phyloP scores from a whole-genome alignment of 257 asterid genomes.

The Solanum habrochaites region DNA sequence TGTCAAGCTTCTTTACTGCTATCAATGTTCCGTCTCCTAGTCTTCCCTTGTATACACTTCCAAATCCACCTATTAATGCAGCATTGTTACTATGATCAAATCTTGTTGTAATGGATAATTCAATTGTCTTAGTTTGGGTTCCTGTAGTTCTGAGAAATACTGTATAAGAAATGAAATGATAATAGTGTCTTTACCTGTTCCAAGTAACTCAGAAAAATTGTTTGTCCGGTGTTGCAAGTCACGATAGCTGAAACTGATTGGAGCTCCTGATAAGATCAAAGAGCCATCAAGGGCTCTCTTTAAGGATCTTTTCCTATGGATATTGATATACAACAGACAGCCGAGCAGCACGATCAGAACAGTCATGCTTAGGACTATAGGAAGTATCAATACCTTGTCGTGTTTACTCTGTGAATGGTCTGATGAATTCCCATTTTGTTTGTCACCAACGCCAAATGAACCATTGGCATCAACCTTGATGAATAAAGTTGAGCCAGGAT shows the following conservation, averaged over 20 bases:
- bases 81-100: neutral
- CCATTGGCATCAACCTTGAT: conserved; percentile 54
- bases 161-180: neutral
- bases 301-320: conserved; percentile 38
- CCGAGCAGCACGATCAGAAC: conserved; percentile 45
- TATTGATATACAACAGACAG: conserved; percentile 37
- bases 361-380: conserved; percentile 65
- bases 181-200: conserved; percentile 45
- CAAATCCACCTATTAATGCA: conserved; percentile 70
- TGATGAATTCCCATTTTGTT: conserved; percentile 11
- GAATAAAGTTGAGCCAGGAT: conserved; percentile 67
- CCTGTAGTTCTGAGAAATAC: neutral
- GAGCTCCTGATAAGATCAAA: conserved; percentile 60
- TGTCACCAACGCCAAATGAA: conserved; percentile 7
- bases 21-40: conserved; percentile 59
- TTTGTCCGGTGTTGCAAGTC: conserved; percentile 54
- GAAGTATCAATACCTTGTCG: conserved; percentile 56
- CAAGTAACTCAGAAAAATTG: conserved; percentile 58
- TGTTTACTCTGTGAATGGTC: conserved; percentile 10
- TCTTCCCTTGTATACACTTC: conserved; percentile 75
- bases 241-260: conserved; percentile 55
- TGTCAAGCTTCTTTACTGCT: conserved; percentile 84
- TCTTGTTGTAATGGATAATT: neutral
- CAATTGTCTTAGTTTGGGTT: neutral
- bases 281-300: conserved; percentile 54